phyloP scores from a whole-genome alignment of 2,329 filamentous ascomycete species.

The Colletotrichum tamarilloi region DNA sequence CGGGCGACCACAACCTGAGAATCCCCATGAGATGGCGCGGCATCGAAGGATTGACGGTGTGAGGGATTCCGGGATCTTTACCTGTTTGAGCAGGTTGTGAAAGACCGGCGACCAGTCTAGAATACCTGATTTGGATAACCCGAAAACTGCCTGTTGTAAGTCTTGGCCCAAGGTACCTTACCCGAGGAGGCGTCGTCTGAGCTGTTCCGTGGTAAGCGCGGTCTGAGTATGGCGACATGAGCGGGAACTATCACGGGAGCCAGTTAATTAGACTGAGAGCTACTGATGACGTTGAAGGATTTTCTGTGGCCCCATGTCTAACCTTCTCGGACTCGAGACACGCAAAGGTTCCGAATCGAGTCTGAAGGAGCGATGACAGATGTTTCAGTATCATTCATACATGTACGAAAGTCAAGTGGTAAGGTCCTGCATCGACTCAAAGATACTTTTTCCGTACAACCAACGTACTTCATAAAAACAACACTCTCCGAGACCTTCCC shows the following conservation, averaged over 20 bases:
- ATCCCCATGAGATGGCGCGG: background rate
- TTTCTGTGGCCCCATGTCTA: background rate
- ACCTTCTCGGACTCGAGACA: background rate
- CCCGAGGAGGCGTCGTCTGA: too few relatives aligned
- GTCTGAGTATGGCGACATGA: background rate
- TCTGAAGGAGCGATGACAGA: background rate
- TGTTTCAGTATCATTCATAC: background rate
- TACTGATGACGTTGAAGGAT: background rate
- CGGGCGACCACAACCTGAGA: background rate
- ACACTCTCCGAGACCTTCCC: background rate
- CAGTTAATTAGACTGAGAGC: background rate
- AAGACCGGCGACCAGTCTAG: background rate
- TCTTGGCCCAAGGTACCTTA: background rate
- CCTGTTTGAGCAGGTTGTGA: background rate
- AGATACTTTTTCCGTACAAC: background rate
- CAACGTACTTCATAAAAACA: background rate
- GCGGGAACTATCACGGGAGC: background rate
- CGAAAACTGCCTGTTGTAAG: background rate
- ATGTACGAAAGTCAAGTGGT: background rate
- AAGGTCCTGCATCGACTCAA: background rate
- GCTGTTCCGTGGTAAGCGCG: background rate
- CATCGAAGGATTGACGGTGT: background rate
- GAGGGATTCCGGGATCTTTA: background rate
- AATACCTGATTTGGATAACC: background rate
- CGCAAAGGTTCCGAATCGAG: background rate